Base-by-base conservation (phyloP, 2,329 filamentous ascomycete species). In the Botrytis medusae region DNA sequence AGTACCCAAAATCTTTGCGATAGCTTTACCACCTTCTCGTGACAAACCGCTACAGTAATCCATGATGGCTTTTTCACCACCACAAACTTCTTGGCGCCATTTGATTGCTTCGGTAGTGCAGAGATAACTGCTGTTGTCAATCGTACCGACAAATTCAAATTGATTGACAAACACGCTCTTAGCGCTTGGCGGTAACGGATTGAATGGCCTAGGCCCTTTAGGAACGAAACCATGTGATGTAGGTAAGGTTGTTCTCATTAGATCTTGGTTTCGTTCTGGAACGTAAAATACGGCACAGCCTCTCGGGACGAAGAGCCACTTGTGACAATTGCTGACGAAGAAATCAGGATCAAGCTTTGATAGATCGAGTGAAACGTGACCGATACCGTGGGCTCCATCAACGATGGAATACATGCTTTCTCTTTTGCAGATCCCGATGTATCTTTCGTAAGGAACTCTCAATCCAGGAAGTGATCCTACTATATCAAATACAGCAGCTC, bases 331-430 rank as follows among this genome's bases (percentile, higher is more conserved):
- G 72, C 87, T 91, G 22, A 95, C 87, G 79, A 97, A 93, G 83
- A 97, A 98, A 82, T 98, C 95, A 0, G 94, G 91, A 75, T 94
- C 88, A 4, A 94, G 83, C 6, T 83, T 81, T 0, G 80, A 76
- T 22, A 98, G 83, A 81, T 97, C 88, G 12, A 98, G 82, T 1
- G 87, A 85, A 12, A 97, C 86, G 82, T 96, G 92, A 2, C 95
- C 95, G 37, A 97, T 84, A 1, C 92, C 91, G 82, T 98, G 95
- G 0, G 95, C 95, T 25, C 89, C 95, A 80, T 98, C 95, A 22
- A 80, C 54, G 32, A 93, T 84, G 77, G 91, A 94, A 71, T 95
- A 80, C 4, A 98, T 84, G 0, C 87, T 89, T 37, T 91, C 84
- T 73, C 91, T 87, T 62, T 86, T 87, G 81, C 94, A 97, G 0